Percentiles rank a stretch among this genome's conserved stretches.
Evolutionary conservation across 306 rosid genomes (phyloP).

Genomic region (Fagus sylvatica): DNA sequence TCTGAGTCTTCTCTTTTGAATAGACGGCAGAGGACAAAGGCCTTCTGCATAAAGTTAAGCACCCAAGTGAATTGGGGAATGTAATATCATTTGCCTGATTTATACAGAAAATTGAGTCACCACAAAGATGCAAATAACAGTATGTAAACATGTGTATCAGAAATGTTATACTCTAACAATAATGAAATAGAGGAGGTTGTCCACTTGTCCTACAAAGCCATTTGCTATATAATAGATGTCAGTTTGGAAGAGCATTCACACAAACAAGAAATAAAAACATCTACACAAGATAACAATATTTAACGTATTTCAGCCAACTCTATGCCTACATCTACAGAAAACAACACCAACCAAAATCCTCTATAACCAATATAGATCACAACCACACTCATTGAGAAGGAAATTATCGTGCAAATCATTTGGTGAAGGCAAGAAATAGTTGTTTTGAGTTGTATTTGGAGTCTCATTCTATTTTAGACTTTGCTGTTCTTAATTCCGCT

Average conservation of each 20-base stretch:
- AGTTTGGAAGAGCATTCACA: not conserved
- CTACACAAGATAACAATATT: too few relatives aligned
- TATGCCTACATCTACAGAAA: too few relatives aligned
- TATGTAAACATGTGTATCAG: not conserved
- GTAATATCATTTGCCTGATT: constrained; percentile 11
- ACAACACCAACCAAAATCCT: too few relatives aligned
- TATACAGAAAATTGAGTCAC: not conserved
- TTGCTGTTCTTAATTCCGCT: too few relatives aligned
- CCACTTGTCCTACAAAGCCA: not conserved
- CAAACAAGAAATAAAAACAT: not conserved
- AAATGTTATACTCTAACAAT: not conserved
- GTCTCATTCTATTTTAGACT: too few relatives aligned
- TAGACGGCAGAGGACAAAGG: constrained; percentile 83
- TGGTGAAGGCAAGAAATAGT: too few relatives aligned
- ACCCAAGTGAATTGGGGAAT: not conserved
- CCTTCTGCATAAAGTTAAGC: constrained; percentile 49
- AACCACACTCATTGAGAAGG: too few relatives aligned
- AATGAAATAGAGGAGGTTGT: not conserved
- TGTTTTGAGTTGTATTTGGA: too few relatives aligned
- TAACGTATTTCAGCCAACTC: too few relatives aligned
- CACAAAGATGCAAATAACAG: not conserved
- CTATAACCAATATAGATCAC: too few relatives aligned
- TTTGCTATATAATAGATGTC: not conserved
- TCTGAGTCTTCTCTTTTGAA: constrained; percentile 39
- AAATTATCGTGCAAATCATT: too few relatives aligned